These are phyloP conservation scores for Tylopilus vinaceipallidus DNA, from an alignment of 768 basidiomycete species.

Conservation along the genomic window DNA sequence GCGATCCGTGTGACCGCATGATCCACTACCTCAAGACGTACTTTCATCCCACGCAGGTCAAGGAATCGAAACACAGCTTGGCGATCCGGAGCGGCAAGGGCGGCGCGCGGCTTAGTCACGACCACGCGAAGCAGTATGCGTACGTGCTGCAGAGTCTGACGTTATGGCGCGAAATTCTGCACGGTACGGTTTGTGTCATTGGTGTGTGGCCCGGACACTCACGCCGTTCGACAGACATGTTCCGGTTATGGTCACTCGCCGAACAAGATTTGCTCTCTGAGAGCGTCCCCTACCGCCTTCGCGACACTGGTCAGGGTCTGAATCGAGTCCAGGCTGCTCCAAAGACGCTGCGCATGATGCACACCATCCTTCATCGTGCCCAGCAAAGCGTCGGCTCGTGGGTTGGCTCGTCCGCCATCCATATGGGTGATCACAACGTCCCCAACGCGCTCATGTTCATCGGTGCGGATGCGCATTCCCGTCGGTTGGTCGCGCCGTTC, in stretches of 20 bases:
- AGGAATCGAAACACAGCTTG: constrained; percentile 62
- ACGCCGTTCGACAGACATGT: constrained; percentile 62
- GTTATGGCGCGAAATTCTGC: constrained; percentile 82
- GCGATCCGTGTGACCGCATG: constrained; percentile 87
- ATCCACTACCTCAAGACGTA: constrained; percentile 71
- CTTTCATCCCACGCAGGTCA: constrained; percentile 72
- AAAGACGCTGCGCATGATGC: constrained; percentile 90
- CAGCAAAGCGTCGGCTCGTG: constrained; percentile 79
- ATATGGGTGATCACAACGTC: constrained; percentile 80
- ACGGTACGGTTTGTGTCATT: constrained; percentile 53
- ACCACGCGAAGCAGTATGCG: constrained; percentile 81
- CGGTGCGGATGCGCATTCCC: constrained; percentile 33
- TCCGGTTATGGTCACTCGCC: constrained; percentile 78
- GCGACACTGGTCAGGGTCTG: constrained; percentile 88
- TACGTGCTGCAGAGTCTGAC: constrained; percentile 87
- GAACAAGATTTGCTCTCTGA: constrained; percentile 83
- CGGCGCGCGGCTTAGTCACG: constrained; percentile 79
- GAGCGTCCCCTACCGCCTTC: constrained; percentile 69
- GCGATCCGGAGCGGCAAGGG: constrained; percentile 80
- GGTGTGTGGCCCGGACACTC: neutral
- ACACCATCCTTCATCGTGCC: constrained; percentile 78
- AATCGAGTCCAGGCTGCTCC: constrained; percentile 86
- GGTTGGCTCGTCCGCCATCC: constrained; percentile 85
- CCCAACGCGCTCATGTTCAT: constrained; percentile 78
- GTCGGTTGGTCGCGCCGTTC: neutral